phyloP scores from a whole-genome alignment of 2,329 filamentous ascomycete genomes.

The Penicillium sp. region DNA sequence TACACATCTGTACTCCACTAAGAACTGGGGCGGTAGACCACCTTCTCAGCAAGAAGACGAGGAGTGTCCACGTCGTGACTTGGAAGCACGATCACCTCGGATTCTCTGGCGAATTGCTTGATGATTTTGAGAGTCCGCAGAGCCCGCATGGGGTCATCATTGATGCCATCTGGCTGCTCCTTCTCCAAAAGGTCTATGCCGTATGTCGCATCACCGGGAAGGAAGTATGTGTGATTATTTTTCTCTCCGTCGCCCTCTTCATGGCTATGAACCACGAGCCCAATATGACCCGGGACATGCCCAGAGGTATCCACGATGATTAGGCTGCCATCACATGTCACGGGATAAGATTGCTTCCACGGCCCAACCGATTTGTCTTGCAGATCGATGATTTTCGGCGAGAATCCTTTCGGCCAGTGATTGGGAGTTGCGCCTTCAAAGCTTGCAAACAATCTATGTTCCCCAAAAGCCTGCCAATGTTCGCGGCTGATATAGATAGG shows the following conservation, averaged over 20 bases:
- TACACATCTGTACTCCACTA: not conserved
- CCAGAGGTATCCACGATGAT: conserved; percentile 41
- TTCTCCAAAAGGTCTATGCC: conserved; percentile 34
- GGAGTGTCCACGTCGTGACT: conserved; percentile 21
- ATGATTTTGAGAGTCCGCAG: conserved; percentile 37
- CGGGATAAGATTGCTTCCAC: conserved; percentile 32
- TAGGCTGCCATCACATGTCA: conserved; percentile 37
- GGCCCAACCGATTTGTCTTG: conserved; percentile 34
- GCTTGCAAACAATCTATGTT: conserved; percentile 32
- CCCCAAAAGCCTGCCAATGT: conserved; percentile 39
- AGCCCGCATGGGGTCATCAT: conserved; percentile 34
- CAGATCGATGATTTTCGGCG: conserved; percentile 34
- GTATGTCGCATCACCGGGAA: conserved; percentile 35
- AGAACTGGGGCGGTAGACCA: conserved; percentile 13
- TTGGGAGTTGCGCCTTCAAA: conserved; percentile 35
- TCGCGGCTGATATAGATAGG: conserved; percentile 34
- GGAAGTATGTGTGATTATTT: conserved; percentile 13
- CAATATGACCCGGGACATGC: conserved; percentile 41
- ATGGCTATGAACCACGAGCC: conserved; percentile 33
- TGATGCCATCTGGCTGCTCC: conserved; percentile 31
- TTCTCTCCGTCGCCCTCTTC: not conserved
- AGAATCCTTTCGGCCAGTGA: conserved; percentile 39
- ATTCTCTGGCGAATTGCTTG: conserved; percentile 35
- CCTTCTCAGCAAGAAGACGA: conserved; percentile 15
- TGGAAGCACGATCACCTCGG: conserved; percentile 22